These are phyloP conservation scores for Chamaecyparis obtusa DNA, from an alignment of 75 land plant species.

Conservation along the genomic window DNA sequence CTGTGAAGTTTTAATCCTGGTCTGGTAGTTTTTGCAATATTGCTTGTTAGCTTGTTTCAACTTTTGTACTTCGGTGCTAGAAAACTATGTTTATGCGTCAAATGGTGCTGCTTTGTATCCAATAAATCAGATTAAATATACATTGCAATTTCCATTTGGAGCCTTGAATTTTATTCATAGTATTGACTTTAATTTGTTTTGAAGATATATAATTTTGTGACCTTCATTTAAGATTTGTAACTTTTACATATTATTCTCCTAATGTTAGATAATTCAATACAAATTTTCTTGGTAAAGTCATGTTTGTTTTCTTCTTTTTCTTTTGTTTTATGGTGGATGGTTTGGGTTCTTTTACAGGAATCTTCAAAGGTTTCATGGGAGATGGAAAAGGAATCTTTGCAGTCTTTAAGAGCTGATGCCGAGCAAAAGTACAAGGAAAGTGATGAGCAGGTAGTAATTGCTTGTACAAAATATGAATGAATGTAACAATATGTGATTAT, in stretches of 20 bases:
- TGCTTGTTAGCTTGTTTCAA: not conserved
- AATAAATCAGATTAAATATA: no score
- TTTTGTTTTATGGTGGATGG: not conserved
- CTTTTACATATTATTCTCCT: not conserved
- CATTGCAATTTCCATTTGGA: not conserved
- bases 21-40: not conserved
- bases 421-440: conserved; percentile 66
- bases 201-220: not conserved
- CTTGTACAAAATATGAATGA: not conserved
- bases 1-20: not conserved
- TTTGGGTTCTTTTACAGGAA: conserved; percentile 39
- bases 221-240: not conserved
- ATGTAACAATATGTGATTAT: not conserved
- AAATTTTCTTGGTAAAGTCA: not conserved
- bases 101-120: not conserved
- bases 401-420: conserved; percentile 48
- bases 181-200: not conserved
- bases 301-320: not conserved
- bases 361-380: conserved; percentile 57
- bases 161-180: not conserved
- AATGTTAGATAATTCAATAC: no score
- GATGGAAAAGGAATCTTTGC: conserved; percentile 52
- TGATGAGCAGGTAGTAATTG: conserved; percentile 72
- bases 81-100: not conserved
- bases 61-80: no score